Evolutionary conservation across 129 eudicot genomes (phyloP).

Genomic region (Oenanthe sinensis): DNA sequence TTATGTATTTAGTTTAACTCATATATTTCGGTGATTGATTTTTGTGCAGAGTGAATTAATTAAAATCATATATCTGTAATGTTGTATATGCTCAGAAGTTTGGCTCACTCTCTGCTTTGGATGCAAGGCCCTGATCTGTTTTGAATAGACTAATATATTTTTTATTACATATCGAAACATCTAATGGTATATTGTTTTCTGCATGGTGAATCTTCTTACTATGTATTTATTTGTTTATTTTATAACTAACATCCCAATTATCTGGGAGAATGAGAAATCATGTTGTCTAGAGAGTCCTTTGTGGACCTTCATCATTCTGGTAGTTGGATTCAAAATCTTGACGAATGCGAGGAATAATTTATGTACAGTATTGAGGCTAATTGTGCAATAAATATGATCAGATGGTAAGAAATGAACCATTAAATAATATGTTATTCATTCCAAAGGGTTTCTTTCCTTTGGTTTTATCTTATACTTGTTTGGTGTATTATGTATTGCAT

Average conservation of each 20-base stretch:
- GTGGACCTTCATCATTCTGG: conserved; percentile 76
- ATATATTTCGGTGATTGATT: no score
- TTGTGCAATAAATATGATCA: no score
- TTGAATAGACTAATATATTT: conserved; percentile 58
- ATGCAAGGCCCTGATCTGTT: conserved; percentile 65
- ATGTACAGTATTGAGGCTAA: no score
- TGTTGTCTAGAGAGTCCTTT: conserved; percentile 70
- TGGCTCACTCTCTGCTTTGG: conserved; percentile 89
- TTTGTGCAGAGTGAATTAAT: no score
- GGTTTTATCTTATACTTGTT: no score
- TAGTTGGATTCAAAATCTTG: conserved; percentile 82
- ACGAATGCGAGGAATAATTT: conserved; percentile 54
- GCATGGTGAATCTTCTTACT: background rate
- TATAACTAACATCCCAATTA: conserved; percentile 50
- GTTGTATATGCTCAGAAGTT: conserved; percentile 86
- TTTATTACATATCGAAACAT: background rate
- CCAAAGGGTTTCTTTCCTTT: no score
- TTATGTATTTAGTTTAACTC: no score
- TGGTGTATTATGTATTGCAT: no score
- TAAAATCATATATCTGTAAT: no score
- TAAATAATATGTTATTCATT: no score
- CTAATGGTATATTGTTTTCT: background rate
- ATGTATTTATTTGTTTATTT: background rate
- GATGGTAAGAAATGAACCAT: no score
- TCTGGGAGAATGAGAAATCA: conserved; percentile 90